phyloP scores from a whole-genome alignment of 2,329 filamentous ascomycete species.

The Pseudogymnoascus sp. region DNA sequence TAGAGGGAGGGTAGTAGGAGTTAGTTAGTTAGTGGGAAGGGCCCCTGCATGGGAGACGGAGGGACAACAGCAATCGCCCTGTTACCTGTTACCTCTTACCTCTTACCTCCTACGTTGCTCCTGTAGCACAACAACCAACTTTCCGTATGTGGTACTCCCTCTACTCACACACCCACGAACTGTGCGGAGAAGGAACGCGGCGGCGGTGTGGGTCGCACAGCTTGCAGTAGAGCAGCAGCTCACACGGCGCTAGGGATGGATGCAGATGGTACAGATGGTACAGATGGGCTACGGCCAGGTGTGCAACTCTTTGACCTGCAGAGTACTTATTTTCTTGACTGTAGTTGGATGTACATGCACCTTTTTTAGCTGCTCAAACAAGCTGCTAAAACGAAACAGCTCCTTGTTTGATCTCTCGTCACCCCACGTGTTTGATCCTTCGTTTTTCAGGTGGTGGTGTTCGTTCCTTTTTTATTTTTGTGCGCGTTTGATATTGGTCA shows the following conservation, averaged over 20 bases:
- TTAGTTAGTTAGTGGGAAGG: not conserved
- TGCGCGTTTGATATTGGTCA: not conserved
- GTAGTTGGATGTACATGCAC: no score
- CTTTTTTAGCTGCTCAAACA: no score
- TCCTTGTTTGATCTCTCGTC: not conserved
- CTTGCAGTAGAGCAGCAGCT: not conserved
- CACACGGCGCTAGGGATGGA: not conserved
- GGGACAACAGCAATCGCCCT: not conserved
- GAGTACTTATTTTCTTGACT: not conserved
- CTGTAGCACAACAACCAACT: not conserved
- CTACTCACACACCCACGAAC: not conserved
- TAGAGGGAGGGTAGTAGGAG: no score
- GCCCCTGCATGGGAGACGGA: not conserved
- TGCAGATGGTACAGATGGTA: not conserved
- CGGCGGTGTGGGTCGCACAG: not conserved
- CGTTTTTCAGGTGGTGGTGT: not conserved
- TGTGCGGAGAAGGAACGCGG: not conserved
- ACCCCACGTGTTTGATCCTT: not conserved
- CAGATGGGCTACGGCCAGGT: not conserved
- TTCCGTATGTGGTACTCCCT: not conserved
- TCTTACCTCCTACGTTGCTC: no score
- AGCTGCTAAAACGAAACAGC: no score
- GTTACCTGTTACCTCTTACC: no score
- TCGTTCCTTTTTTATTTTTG: not conserved
- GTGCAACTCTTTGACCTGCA: not conserved